Evolutionary conservation across 2,329 filamentous ascomycete genomes (phyloP).

Genomic region (Alternaria sp.): DNA sequence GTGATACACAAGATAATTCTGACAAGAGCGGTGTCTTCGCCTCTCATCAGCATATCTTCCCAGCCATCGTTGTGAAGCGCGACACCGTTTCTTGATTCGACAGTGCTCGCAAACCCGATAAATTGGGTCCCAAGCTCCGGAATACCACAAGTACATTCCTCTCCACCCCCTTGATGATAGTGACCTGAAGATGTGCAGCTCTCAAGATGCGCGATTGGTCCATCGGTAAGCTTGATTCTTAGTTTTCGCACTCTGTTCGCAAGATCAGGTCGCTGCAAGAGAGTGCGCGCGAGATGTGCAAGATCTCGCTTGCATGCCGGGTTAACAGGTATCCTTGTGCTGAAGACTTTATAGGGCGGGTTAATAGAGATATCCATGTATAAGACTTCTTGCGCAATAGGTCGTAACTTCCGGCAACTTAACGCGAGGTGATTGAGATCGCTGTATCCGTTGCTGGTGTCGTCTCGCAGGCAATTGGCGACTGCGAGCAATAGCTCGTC

Average conservation of each 20-base stretch:
- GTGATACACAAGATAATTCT: neutral
- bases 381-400: neutral
- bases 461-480: neutral
- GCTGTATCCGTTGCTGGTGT: neutral
- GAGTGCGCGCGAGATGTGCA: neutral
- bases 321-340: too few species aligned
- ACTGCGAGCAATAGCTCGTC: neutral
- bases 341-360: too few species aligned
- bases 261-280: neutral
- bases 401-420: neutral
- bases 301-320: too few species aligned
- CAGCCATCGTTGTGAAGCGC: neutral
- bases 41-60: neutral
- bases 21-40: neutral
- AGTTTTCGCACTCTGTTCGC: neutral
- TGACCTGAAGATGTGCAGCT: neutral
- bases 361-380: neutral
- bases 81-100: neutral
- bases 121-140: neutral
- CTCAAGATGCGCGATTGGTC: neutral
- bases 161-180: too few species aligned
- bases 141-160: neutral
- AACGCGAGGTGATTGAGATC: neutral
- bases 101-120: neutral
- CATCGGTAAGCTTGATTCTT: accelerated